Evolutionary conservation across 768 basidiomycete genomes (phyloP).

Genomic region (Termitomyces sp.): DNA sequence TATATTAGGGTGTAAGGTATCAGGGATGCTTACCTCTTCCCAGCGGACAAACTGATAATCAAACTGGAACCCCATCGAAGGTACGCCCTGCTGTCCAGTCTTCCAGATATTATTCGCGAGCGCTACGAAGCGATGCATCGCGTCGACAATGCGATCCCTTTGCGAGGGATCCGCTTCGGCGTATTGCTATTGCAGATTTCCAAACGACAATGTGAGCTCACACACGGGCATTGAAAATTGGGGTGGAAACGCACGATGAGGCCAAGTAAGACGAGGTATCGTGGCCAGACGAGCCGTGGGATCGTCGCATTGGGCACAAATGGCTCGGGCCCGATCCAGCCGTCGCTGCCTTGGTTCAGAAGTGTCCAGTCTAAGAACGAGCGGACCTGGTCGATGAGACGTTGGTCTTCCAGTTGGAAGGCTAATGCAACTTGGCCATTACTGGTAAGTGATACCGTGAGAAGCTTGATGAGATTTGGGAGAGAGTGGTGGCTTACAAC

Average conservation of each 20-base stretch:
- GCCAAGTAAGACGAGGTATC: conserved; percentile 33
- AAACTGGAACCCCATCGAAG: conserved; percentile 33
- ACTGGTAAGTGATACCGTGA: conserved; percentile 12
- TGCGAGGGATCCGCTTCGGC: conserved; percentile 35
- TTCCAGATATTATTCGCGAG: conserved; percentile 30
- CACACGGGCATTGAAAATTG: background rate
- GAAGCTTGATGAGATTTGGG: background rate
- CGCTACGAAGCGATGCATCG: conserved; percentile 31
- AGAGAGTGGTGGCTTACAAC: conserved; percentile 27
- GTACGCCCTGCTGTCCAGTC: conserved; percentile 27
- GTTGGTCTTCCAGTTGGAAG: conserved; percentile 31
- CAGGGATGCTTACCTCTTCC: conserved; percentile 28
- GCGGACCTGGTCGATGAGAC: conserved; percentile 31
- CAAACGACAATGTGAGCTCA: background rate
- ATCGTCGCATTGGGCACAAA: conserved; percentile 28
- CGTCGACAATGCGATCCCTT: conserved; percentile 27
- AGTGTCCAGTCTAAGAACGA: conserved; percentile 35
- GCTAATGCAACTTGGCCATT: conserved; percentile 37
- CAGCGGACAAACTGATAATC: conserved; percentile 37
- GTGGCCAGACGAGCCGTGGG: conserved; percentile 36
- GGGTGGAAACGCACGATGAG: conserved; percentile 25
- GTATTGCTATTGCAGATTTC: conserved; percentile 28
- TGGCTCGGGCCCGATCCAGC: conserved; percentile 37
- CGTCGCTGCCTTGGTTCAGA: conserved; percentile 28
- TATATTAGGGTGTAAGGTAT: background rate